Base-by-base conservation (phyloP, 2,329 filamentous ascomycete genomes). In the Penicillium sp. region DNA sequence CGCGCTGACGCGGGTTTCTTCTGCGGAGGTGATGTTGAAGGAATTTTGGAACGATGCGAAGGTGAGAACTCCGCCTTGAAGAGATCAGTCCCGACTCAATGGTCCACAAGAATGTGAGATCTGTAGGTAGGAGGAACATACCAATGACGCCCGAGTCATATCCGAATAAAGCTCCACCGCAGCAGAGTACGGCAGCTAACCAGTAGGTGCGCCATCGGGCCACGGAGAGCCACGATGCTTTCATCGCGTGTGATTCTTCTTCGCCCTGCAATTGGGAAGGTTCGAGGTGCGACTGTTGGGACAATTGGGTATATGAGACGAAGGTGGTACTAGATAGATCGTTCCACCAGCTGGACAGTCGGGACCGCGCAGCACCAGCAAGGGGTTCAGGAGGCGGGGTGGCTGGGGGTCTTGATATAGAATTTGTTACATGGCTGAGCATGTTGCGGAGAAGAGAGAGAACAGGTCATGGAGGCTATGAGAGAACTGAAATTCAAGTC, bases 111-210 rank as follows among this genome's bases (percentile, higher is more conserved):
- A 24, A 13, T 28, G 26, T n/a, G 14, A 5, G 1, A 11, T 16
- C 4, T 11, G 18, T 21, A 3, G 7, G 11, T 19, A 40, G 8
- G 26, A n/a, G n/a, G n/a, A n/a, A 58, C 64, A 44, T 62, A 76
- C 74, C 77, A 33, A 77, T 74, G n/a, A 77, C 71, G 1, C 74
- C 74, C 4, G 73, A 76, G 46, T 77, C 74, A 63, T 76, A 77
- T 24, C 73, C 74, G 52, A 76, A 76, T 5, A 76, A 58, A 9
- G 73, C 79, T 1, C 80, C 80, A 6, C 79, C 80, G 58, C 80
- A 77, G 59, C 79, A 83, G 11, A 82, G 76, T 3, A 83, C 76
- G 1, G 71, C 70, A 2, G 79, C 79, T 9, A 83, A 73, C 75
- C 76, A 83, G 63, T 82, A 83, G 26, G 79, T 79, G 52, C 81